Evolutionary conservation across 192 early-diverging fungal species (phyloP).

Genomic region (Coemansia sp.): DNA sequence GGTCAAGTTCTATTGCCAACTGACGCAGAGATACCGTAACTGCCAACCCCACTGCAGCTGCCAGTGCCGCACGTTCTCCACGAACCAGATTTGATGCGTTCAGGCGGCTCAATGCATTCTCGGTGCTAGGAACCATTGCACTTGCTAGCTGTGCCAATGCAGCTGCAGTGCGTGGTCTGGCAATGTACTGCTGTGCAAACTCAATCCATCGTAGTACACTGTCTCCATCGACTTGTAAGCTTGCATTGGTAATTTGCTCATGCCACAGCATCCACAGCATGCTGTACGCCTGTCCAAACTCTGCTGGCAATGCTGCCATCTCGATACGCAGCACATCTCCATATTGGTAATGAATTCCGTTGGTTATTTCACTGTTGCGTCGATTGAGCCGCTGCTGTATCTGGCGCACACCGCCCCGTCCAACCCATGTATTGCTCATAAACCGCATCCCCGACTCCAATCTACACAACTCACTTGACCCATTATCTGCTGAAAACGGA

Average conservation of each 20-base stretch:
- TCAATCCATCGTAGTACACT: slow-evolving; percentile 41
- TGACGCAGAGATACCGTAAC: slow-evolving; percentile 29
- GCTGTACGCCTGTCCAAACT: slow-evolving; percentile 37
- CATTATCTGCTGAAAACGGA: too few species aligned
- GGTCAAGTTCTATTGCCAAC: slow-evolving; percentile 17
- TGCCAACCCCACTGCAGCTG: slow-evolving; percentile 23
- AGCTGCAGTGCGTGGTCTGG: slow-evolving; percentile 5
- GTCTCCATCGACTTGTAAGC: neutral
- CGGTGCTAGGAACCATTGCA: slow-evolving; percentile 8
- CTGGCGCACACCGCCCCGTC: slow-evolving; percentile 32
- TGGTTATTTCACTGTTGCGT: neutral
- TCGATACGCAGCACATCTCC: slow-evolving; percentile 37
- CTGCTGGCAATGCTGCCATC: slow-evolving; percentile 17
- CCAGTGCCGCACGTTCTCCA: neutral
- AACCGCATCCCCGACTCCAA: slow-evolving; percentile 38
- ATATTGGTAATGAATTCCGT: slow-evolving; percentile 8
- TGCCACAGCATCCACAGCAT: slow-evolving; percentile 43
- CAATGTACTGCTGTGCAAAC: slow-evolving; percentile 30
- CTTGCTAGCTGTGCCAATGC: slow-evolving; percentile 16
- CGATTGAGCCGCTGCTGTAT: slow-evolving; percentile 14
- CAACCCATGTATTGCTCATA: slow-evolving; percentile 33
- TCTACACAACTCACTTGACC: neutral
- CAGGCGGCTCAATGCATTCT: slow-evolving; percentile 9
- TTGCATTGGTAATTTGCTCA: neutral
- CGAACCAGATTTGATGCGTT: slow-evolving; percentile 3